Evolutionary conservation across 352 stramenopile genomes (phyloP).

Genomic region (Stramenopiles sp.): DNA sequence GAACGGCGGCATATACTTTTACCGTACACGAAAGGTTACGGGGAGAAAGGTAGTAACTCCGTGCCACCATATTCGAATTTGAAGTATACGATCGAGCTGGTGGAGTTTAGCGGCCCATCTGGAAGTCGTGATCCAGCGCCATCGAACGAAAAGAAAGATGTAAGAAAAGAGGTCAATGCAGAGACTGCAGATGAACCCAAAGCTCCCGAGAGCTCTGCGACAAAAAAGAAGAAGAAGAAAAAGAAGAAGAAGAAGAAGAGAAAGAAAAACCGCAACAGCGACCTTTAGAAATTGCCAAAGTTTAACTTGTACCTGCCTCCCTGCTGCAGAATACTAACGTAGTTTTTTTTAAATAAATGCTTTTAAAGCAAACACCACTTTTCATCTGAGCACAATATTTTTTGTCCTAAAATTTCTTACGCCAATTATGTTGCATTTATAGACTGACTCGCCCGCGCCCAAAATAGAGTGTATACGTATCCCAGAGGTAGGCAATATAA

Average conservation of each 20-base stretch:
- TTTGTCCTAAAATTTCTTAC: too few relatives aligned
- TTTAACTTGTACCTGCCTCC: too few relatives aligned
- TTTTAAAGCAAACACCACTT: too few relatives aligned
- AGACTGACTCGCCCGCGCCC: too few relatives aligned
- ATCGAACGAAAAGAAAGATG: background rate
- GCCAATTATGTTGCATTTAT: too few relatives aligned
- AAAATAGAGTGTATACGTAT: too few relatives aligned
- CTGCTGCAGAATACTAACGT: too few relatives aligned
- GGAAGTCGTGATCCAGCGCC: background rate
- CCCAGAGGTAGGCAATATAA: too few relatives aligned
- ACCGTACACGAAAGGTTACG: background rate
- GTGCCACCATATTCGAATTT: background rate
- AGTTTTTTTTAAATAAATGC: too few relatives aligned
- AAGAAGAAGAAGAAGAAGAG: background rate
- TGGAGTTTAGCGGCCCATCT: background rate
- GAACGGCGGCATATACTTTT: background rate
- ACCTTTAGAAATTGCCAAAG: too few relatives aligned
- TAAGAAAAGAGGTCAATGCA: background rate
- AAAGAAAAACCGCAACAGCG: conserved; percentile 1
- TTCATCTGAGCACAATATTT: too few relatives aligned
- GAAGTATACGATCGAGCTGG: background rate
- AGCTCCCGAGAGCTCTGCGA: background rate
- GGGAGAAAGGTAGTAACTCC: background rate
- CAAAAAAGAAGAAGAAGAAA: background rate
- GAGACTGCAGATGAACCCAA: background rate